phyloP scores from a whole-genome alignment of 1,139 yeast species.

The Spathaspora sp. region DNA sequence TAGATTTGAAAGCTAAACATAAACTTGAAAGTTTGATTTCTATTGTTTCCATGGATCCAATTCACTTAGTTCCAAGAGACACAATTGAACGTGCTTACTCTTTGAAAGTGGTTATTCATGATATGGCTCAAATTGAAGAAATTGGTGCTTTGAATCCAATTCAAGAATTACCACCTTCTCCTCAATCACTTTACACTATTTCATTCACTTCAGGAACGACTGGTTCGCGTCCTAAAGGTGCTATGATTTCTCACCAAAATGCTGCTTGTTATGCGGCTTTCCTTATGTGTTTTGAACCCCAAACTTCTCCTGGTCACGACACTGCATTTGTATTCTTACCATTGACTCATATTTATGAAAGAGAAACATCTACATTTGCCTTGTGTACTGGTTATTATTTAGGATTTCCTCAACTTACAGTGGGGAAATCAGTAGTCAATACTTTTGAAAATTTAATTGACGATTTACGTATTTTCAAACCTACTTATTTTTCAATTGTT shows the following conservation, averaged over 20 bases:
- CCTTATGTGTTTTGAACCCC: constrained; percentile 16
- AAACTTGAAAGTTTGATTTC: constrained; percentile 23
- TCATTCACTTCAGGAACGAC: constrained; percentile 78
- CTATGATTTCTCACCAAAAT: constrained; percentile 51
- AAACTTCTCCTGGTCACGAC: constrained; percentile 15
- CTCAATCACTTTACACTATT: constrained; percentile 58
- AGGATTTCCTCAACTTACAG: constrained; percentile 39
- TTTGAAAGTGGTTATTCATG: constrained; percentile 29
- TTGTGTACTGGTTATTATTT: constrained; percentile 35
- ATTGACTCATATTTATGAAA: constrained; percentile 37
- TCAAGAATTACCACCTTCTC: constrained; percentile 47
- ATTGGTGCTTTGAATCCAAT: constrained; percentile 49
- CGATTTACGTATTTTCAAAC: constrained; percentile 30
- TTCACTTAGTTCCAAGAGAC: constrained; percentile 11
- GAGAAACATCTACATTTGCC: constrained; percentile 34
- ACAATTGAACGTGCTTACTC: constrained; percentile 20
- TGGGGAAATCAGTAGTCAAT: constrained; percentile 14
- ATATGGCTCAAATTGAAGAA: constrained; percentile 47
- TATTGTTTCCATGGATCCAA: constrained; percentile 35
- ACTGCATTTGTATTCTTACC: constrained; percentile 31
- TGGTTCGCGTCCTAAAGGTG: constrained; percentile 66
- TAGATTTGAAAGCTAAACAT: constrained; percentile 20
- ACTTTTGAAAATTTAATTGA: constrained; percentile 21
- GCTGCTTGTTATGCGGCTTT: constrained; percentile 46
- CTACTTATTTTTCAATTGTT: constrained; percentile 34